phyloP scores from a whole-genome alignment of 441 rosid genomes.

The Omphalea diandra region DNA sequence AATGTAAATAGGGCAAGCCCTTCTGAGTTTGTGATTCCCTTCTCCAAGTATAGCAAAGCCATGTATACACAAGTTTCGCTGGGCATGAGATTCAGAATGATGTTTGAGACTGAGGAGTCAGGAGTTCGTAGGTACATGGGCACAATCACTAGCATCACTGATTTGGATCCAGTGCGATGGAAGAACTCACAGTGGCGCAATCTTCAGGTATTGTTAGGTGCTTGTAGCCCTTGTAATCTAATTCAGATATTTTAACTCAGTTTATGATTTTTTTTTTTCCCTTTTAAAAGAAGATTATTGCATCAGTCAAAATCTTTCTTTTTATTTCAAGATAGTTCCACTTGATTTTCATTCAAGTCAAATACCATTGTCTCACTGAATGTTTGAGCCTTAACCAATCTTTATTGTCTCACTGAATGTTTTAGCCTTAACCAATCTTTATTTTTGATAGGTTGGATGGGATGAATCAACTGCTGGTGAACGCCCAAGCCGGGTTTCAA shows the following conservation, averaged over 20 bases:
- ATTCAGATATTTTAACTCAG: neutral
- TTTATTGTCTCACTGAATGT: neutral
- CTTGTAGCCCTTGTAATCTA: neutral
- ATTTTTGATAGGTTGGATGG: slow-evolving; percentile 80
- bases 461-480: slow-evolving; percentile 96
- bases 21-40: slow-evolving; percentile 91
- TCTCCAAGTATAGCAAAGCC: slow-evolving; percentile 86
- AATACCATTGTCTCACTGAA: neutral
- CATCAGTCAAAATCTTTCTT: neutral
- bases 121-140: slow-evolving; percentile 97
- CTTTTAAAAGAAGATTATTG: neutral
- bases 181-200: slow-evolving; percentile 96
- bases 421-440: neutral
- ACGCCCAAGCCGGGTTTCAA: slow-evolving; percentile 77
- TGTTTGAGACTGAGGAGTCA: slow-evolving; percentile 96
- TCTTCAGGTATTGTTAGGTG: slow-evolving; percentile 67
- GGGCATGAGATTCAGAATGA: slow-evolving; percentile 95
- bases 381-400: neutral
- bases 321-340: neutral
- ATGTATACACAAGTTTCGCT: slow-evolving; percentile 84
- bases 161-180: slow-evolving; percentile 87
- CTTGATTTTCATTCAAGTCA: neutral
- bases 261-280: neutral
- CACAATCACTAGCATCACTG: slow-evolving; percentile 85
- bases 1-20: slow-evolving; percentile 77